Conservation (phyloP, 352 stramenopile species). For the Globisporangium irregulare region DNA sequence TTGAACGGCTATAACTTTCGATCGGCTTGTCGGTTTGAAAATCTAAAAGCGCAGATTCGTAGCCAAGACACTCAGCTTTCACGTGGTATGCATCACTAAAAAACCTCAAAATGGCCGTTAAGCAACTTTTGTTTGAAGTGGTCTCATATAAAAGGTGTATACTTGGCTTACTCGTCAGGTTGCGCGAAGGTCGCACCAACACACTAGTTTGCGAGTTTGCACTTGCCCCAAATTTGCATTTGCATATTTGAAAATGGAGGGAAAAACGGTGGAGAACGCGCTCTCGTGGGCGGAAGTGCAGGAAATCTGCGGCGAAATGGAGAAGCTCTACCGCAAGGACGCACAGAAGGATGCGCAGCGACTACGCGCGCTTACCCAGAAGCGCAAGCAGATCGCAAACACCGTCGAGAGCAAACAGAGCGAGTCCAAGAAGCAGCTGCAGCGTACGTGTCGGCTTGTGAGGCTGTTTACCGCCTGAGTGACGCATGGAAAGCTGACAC, state of each 20-base stretch:
- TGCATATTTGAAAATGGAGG: slow-evolving; percentile 28
- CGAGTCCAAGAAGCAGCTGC: slow-evolving; percentile 48
- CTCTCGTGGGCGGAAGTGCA: slow-evolving; percentile 68
- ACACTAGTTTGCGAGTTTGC: background rate
- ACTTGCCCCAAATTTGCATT: background rate
- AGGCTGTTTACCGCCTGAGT: background rate
- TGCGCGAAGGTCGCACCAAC: slow-evolving; percentile 25
- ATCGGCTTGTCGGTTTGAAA: no score
- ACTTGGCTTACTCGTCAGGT: slow-evolving; percentile 12
- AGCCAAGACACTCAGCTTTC: no score
- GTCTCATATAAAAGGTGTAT: background rate
- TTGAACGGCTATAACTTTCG: no score
- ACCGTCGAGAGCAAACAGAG: slow-evolving; percentile 41
- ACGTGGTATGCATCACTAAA: no score
- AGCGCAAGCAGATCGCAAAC: slow-evolving; percentile 57
- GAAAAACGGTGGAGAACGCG: slow-evolving; percentile 20
- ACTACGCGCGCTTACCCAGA: slow-evolving; percentile 50
- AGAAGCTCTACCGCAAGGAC: slow-evolving; percentile 61
- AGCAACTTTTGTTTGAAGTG: no score
- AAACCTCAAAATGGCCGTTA: no score
- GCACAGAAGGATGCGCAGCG: slow-evolving; percentile 53
- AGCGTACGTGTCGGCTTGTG: slow-evolving; percentile 29
- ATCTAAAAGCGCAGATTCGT: no score
- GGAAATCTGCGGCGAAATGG: slow-evolving; percentile 63
- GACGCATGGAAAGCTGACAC: background rate